Evolutionary conservation across 306 rosid species (phyloP).

Genomic region (Inga oerstediana): DNA sequence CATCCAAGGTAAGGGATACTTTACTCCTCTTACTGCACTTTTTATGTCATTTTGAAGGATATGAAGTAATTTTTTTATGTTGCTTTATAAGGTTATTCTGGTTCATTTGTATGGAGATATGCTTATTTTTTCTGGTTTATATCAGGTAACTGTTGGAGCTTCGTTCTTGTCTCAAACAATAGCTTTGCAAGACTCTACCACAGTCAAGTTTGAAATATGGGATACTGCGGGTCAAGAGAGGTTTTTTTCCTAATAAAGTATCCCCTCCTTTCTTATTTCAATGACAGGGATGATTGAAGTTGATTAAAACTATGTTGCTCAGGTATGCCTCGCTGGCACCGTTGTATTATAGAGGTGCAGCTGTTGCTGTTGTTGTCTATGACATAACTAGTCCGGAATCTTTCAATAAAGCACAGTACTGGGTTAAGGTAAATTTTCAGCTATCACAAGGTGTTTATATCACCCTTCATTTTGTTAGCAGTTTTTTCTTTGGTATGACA

Average conservation of each 20-base stretch:
- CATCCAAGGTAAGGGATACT: conserved; percentile 77
- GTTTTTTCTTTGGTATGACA: conserved; percentile 19
- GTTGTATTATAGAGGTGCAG: conserved; percentile 94
- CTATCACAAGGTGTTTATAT: conserved; percentile 23
- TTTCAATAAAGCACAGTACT: conserved; percentile 94
- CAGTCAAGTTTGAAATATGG: conserved; percentile 99
- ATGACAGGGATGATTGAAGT: conserved; percentile 16
- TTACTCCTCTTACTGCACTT: conserved; percentile 15
- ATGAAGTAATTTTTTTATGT: background rate
- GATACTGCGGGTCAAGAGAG: conserved; percentile 99
- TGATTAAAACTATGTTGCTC: conserved; percentile 41
- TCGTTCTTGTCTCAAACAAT: conserved; percentile 98
- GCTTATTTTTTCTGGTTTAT: conserved; percentile 14
- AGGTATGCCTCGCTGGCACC: conserved; percentile 98
- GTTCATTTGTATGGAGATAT: background rate
- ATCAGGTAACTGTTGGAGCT: conserved; percentile 94
- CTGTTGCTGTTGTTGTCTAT: conserved; percentile 93
- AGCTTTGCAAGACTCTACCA: conserved; percentile 97
- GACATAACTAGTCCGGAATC: conserved; percentile 96
- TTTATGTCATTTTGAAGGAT: conserved; percentile 14
- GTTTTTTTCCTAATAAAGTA: conserved; percentile 39
- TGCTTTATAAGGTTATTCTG: conserved; percentile 1
- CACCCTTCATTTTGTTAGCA: conserved; percentile 9
- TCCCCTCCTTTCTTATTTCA: conserved; percentile 14
- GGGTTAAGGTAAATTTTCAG: conserved; percentile 85